A percentile compares a stretch with the other conserved stretches of the same genome.
Evolutionary conservation across 306 rosid genomes (phyloP).

Genomic region (Pyrus bretschneideri): DNA sequence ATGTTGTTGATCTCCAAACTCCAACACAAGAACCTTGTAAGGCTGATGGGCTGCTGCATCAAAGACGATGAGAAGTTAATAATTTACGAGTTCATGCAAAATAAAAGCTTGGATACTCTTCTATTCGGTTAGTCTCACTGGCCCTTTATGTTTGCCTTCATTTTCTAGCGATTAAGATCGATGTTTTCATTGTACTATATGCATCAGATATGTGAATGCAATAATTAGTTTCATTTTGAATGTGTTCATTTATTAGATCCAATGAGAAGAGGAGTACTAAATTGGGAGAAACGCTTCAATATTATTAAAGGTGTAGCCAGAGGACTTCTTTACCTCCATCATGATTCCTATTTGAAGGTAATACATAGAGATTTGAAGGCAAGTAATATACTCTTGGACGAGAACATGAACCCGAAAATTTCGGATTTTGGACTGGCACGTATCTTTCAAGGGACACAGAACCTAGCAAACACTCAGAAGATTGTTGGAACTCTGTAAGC

Average conservation of each 20-base stretch:
- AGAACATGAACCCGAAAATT: background rate
- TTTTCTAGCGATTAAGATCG: too few relatives aligned
- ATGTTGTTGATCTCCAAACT: constrained; percentile 27
- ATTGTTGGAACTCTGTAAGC: background rate
- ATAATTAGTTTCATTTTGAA: background rate
- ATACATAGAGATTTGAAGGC: background rate
- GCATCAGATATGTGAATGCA: background rate
- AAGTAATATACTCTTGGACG: background rate
- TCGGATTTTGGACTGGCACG: background rate
- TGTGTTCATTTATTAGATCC: background rate
- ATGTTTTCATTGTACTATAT: background rate
- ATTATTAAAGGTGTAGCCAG: constrained; percentile 13
- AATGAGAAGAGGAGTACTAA: background rate
- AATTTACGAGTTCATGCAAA: constrained; percentile 20
- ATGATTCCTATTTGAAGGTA: constrained; percentile 11
- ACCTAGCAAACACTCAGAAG: background rate
- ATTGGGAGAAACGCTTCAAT: constrained; percentile 15
- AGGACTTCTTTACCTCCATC: constrained; percentile 20
- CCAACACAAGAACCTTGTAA: constrained; percentile 39
- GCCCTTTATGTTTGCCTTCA: background rate
- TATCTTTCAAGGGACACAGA: background rate
- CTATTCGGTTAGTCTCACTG: constrained; percentile 8
- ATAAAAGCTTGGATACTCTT: constrained; percentile 23
- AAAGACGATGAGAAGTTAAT: constrained; percentile 14
- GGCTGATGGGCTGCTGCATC: constrained; percentile 18